Conservation (phyloP, 2,329 filamentous ascomycete species). For the Nothophaeocryptopus gaeumannii region DNA sequence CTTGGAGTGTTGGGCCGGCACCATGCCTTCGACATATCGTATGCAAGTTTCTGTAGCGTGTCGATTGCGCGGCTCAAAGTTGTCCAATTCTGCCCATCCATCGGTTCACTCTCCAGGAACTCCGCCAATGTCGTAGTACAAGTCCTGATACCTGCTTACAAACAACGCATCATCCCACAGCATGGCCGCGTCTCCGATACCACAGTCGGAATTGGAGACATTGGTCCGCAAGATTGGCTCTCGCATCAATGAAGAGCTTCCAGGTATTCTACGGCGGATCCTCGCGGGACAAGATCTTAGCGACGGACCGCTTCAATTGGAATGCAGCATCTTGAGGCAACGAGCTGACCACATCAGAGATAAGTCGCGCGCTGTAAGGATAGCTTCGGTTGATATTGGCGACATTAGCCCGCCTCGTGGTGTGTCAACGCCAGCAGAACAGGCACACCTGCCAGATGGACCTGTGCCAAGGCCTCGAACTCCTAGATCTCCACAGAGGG, state of each 20-base stretch:
- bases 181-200: constrained; percentile 1
- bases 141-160: no score
- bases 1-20: no score
- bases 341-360: no score
- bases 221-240: constrained; percentile 20
- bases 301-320: constrained; percentile 19
- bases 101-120: no score
- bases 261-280: constrained; percentile 15
- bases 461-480: background rate
- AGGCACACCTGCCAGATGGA: no score
- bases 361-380: constrained; percentile 3
- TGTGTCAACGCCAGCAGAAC: constrained; percentile 1
- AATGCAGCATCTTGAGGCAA: constrained; percentile 17
- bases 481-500: constrained; percentile 5
- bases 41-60: no score
- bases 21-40: no score
- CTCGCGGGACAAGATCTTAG: constrained; percentile 13
- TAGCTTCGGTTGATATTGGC: constrained; percentile 21
- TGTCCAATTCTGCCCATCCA: no score
- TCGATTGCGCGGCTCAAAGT: no score
- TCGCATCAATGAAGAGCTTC: constrained; percentile 20
- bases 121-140: no score
- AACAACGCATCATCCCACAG: background rate
- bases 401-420: constrained; percentile 9
- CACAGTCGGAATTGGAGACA: constrained; percentile 14